Conservation (phyloP, 768 basidiomycete genomes). For the Pleurotus eryngii region DNA sequence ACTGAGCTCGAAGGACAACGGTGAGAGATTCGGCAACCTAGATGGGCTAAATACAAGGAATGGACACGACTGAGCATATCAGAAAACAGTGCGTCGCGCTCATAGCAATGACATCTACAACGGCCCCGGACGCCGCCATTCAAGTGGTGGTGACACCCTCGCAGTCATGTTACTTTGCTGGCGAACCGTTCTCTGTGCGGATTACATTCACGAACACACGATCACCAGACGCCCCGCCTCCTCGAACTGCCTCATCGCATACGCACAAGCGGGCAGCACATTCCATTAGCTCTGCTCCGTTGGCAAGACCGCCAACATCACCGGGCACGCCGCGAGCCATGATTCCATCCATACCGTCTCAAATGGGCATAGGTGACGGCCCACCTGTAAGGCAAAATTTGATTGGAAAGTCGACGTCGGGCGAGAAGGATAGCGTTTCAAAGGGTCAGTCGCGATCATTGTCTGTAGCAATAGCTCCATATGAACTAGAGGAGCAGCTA, state of each 20-base stretch:
- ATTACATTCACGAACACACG: slow-evolving; percentile 86
- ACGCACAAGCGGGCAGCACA: slow-evolving; percentile 71
- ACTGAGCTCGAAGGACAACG: too few species aligned
- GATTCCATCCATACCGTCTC: slow-evolving; percentile 19
- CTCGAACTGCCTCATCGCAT: slow-evolving; percentile 21
- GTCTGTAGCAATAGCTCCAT: slow-evolving; percentile 58
- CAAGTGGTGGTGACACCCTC: slow-evolving; percentile 74
- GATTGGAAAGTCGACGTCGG: slow-evolving; percentile 48
- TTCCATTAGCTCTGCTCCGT: slow-evolving; percentile 79
- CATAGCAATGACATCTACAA: background rate
- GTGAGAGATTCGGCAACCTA: too few species aligned
- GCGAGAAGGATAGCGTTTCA: slow-evolving; percentile 33
- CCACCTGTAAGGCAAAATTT: slow-evolving; percentile 46
- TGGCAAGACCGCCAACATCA: slow-evolving; percentile 80
- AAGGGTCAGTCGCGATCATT: slow-evolving; percentile 57
- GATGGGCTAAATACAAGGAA: too few species aligned
- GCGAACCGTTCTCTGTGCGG: slow-evolving; percentile 80
- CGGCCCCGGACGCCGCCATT: slow-evolving; percentile 43
- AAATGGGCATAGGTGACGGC: slow-evolving; percentile 23
- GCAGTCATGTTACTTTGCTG: slow-evolving; percentile 90
- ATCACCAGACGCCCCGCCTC: slow-evolving; percentile 40
- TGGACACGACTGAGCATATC: too few species aligned
- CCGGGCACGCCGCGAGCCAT: slow-evolving; percentile 55
- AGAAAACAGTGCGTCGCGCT: too few species aligned
- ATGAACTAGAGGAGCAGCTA: slow-evolving; percentile 38